phyloP scores from a whole-genome alignment of 225 moss, liverwort and hornwort genomes.

The Neckera pumila region DNA sequence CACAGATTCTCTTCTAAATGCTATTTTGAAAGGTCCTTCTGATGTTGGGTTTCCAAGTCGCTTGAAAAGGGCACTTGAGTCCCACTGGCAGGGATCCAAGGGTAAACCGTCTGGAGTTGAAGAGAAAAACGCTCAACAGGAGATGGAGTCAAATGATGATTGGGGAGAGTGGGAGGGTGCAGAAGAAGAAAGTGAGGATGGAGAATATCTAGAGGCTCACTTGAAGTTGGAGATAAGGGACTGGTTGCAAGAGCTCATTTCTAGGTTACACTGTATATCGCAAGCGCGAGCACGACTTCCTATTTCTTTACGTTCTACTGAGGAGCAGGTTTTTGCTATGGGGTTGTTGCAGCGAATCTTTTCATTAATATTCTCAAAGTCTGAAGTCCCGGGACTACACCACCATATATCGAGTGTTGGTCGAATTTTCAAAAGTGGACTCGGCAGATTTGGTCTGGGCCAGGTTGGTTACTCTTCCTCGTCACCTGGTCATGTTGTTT shows the following conservation, averaged over 20 bases:
- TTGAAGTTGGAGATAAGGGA: slow-evolving; percentile 78
- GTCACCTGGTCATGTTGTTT: background rate
- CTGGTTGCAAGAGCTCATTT: slow-evolving; percentile 58
- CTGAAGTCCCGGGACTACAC: slow-evolving; percentile 73
- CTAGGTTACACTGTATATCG: slow-evolving; percentile 54
- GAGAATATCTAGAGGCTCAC: slow-evolving; percentile 63
- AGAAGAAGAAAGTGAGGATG: slow-evolving; percentile 48
- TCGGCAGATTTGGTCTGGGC: slow-evolving; percentile 81
- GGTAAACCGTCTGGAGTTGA: background rate
- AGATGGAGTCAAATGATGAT: slow-evolving; percentile 35
- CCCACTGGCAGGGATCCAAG: slow-evolving; percentile 31
- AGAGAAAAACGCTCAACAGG: background rate
- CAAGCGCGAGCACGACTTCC: slow-evolving; percentile 48
- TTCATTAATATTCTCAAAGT: slow-evolving; percentile 57
- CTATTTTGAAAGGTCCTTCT: slow-evolving; percentile 53
- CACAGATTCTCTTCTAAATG: slow-evolving; percentile 66
- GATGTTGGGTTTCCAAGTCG: slow-evolving; percentile 51
- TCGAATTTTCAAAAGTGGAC: slow-evolving; percentile 85
- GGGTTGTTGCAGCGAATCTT: slow-evolving; percentile 56
- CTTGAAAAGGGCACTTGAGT: slow-evolving; percentile 52
- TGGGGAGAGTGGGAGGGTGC: slow-evolving; percentile 87
- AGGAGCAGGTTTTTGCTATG: slow-evolving; percentile 50
- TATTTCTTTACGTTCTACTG: slow-evolving; percentile 36
- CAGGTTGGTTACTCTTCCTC: slow-evolving; percentile 42
- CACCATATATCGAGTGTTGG: slow-evolving; percentile 82